These are phyloP conservation scores for Phytophthora pistaciae DNA, from an alignment of 352 stramenopile genomes.

Conservation along the genomic window DNA sequence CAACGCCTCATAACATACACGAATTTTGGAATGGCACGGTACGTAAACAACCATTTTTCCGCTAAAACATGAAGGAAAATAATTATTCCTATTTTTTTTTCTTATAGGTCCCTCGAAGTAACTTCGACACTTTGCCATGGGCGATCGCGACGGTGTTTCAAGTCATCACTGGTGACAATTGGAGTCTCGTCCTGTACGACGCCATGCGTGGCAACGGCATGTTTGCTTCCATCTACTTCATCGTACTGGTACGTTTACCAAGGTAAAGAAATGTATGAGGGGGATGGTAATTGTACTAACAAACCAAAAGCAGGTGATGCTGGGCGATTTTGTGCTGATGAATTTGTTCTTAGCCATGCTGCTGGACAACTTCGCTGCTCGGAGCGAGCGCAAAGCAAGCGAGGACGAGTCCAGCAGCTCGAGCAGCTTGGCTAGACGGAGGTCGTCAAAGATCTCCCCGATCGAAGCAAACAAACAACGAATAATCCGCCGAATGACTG, in stretches of 20 bases:
- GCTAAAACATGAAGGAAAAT: background rate
- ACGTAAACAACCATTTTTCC: background rate
- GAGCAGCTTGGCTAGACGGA: constrained; percentile 35
- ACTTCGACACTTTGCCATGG: constrained; percentile 89
- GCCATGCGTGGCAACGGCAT: constrained; percentile 74
- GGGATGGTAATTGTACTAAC: background rate
- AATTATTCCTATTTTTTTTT: background rate
- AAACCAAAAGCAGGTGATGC: constrained; percentile 59
- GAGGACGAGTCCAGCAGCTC: constrained; percentile 42
- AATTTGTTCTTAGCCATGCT: constrained; percentile 95
- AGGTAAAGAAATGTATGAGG: background rate
- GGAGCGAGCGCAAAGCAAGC: constrained; percentile 50
- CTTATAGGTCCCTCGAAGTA: constrained; percentile 47
- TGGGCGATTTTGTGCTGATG: constrained; percentile 92
- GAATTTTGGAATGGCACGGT: constrained; percentile 63
- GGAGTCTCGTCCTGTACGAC: constrained; percentile 95
- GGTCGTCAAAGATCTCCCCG: constrained; percentile 44
- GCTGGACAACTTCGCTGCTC: constrained; percentile 86
- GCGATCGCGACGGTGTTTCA: constrained; percentile 90
- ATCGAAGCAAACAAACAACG: constrained; percentile 13
- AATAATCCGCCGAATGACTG: constrained; percentile 10
- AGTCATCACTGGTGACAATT: constrained; percentile 94
- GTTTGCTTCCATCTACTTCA: constrained; percentile 77
- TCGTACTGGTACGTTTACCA: constrained; percentile 45
- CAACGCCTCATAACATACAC: constrained; percentile 19